Base-by-base conservation (phyloP, 495 filamentous ascomycete genomes). In the Podospora conica region DNA sequence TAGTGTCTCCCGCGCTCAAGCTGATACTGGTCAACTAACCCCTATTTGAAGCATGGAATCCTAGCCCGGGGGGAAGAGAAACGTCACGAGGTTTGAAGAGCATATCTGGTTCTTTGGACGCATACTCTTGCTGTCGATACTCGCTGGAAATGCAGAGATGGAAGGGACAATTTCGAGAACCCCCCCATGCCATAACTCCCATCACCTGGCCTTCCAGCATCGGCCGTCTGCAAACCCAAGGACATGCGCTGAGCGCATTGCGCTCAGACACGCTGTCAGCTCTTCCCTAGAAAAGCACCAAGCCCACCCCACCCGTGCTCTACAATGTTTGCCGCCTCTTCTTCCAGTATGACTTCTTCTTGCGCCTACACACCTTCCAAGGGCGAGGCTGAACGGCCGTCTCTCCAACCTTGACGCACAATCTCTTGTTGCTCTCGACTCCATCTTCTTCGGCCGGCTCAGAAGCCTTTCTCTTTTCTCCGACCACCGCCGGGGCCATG, bases 251-350 rank as follows among this genome's bases (percentile, higher is more conserved):
- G n/a, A n/a, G n/a, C n/a, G n/a, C n/a, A 48, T 48, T 18, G 33
- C 33, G 33, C 33, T n/a, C n/a, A n/a, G n/a, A n/a, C n/a, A n/a
- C n/a, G n/a, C n/a, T n/a, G n/a, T n/a, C n/a, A n/a, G n/a, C n/a
- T n/a, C n/a, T n/a, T n/a, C n/a, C n/a, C n/a, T n/a, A 22, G 10
- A 10, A 5, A 21, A 31, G 23, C 58, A 33, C 3, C 58, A 12
- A 58, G 6, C 8, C n/a, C n/a, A n/a, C 1, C 6, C 79, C 81
- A 62, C 80, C 71, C 10, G 79, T 83, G 71, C 78, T 80, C 28
- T 79, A 71, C 59, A 65, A 64, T 0, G 81, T 79, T 54, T 68
- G 73, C 0, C 31, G 77, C 72, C 22, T 78, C 69, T 67, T 80
- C 81, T 70, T 69, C 77, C 6, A 74, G 72, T n/a, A 77, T 74